Percentiles rank a stretch among this genome's conserved stretches.
Conservation (phyloP, 768 basidiomycete genomes). For the Tylopilus balloui region DNA sequence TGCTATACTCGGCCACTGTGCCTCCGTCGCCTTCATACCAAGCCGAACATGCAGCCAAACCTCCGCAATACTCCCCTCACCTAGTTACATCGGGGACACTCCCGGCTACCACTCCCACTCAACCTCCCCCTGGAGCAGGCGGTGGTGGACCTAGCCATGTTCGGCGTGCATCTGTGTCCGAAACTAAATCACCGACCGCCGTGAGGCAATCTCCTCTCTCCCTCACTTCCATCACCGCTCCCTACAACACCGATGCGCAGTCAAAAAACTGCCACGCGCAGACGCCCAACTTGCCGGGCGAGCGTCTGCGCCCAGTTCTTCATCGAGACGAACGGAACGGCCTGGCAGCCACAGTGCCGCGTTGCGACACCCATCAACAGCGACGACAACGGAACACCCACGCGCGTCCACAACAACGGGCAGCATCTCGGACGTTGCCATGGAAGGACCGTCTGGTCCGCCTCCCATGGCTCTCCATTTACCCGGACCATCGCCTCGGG, state of each 20-base stretch:
- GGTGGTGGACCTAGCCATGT: slow-evolving; percentile 19
- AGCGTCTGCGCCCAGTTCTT: slow-evolving; percentile 63
- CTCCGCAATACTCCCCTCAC: slow-evolving; percentile 29
- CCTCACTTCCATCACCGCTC: slow-evolving; percentile 40
- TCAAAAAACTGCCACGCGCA: slow-evolving; percentile 80
- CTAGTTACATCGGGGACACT: slow-evolving; percentile 21
- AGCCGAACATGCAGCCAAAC: slow-evolving; percentile 21
- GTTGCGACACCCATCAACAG: slow-evolving; percentile 35
- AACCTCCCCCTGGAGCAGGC: slow-evolving; percentile 11
- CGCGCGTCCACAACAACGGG: slow-evolving; percentile 21
- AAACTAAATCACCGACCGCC: slow-evolving; percentile 29
- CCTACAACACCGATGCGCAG: slow-evolving; percentile 37
- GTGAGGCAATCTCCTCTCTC: slow-evolving; percentile 38
- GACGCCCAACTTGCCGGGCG: slow-evolving; percentile 68
- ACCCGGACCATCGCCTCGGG: slow-evolving; percentile 29
- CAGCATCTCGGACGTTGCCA: slow-evolving; percentile 25
- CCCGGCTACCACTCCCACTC: slow-evolving; percentile 19
- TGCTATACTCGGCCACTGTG: slow-evolving; percentile 22
- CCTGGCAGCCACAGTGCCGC: slow-evolving; percentile 36
- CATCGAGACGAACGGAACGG: slow-evolving; percentile 30
- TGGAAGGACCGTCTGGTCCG: slow-evolving; percentile 27
- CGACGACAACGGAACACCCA: slow-evolving; percentile 27
- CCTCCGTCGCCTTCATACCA: slow-evolving; percentile 24
- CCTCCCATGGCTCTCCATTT: slow-evolving; percentile 33
- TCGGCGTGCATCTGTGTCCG: slow-evolving; percentile 30